Percentiles rank a stretch among this genome's conserved stretches.
Conservation (phyloP, 2,329 filamentous ascomycete genomes). For the Coleophoma eucalyptorum region DNA sequence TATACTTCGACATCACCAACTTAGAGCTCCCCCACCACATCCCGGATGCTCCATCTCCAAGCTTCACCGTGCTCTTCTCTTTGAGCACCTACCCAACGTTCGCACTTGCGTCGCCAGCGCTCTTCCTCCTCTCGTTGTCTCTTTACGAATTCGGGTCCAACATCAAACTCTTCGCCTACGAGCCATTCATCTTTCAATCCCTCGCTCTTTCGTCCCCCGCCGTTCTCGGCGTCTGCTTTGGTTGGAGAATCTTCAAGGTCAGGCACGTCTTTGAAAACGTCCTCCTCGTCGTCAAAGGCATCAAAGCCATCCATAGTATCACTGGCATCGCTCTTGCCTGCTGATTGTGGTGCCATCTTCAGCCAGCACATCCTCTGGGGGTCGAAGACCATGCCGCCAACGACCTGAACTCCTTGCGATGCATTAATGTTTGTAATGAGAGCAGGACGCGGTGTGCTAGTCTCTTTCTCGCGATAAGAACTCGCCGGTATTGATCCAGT, state of each 20-base stretch:
- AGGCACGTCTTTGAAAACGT: constrained; percentile 92
- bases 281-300: constrained; percentile 80
- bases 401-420: constrained; percentile 84
- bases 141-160: constrained; percentile 89
- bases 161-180: constrained; percentile 95
- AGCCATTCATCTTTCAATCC: constrained; percentile 70
- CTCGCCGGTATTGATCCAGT: constrained; percentile 40
- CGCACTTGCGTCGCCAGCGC: constrained; percentile 83
- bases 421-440: constrained; percentile 88
- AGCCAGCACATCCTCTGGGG: constrained; percentile 97
- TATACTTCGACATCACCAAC: too few species aligned
- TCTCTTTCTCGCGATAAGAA: constrained; percentile 51
- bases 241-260: constrained; percentile 68
- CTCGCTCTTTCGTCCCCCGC: constrained; percentile 52
- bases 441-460: constrained; percentile 61
- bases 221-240: constrained; percentile 36
- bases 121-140: constrained; percentile 90
- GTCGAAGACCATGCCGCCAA: constrained; percentile 98
- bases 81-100: constrained; percentile 71
- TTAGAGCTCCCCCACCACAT: constrained; percentile 38
- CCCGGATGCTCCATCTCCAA: constrained; percentile 76
- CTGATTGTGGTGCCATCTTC: constrained; percentile 55
- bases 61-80: constrained; percentile 46
- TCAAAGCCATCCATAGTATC: constrained; percentile 63
- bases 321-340: constrained; percentile 42